Conservation (phyloP, 345 rosid genomes). For the Gossypium mustelinum region DNA sequence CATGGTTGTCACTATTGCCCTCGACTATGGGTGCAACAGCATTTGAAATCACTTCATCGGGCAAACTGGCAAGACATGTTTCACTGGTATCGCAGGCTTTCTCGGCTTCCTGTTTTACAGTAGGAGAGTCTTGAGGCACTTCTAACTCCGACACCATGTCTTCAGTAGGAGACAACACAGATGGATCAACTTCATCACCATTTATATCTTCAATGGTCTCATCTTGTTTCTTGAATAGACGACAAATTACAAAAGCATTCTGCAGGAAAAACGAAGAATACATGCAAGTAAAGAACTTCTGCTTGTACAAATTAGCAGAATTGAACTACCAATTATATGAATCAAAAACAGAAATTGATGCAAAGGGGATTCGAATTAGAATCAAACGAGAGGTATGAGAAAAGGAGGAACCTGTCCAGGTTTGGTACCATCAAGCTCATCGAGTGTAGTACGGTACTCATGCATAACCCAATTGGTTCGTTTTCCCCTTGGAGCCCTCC, state of each 20-base stretch:
- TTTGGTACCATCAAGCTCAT: conserved; percentile 62
- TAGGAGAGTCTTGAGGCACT: conserved; percentile 26
- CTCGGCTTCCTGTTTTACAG: conserved; percentile 24
- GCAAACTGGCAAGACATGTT: conserved; percentile 13
- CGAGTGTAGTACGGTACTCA: conserved; percentile 71
- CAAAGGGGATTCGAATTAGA: neutral
- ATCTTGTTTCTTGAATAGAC: conserved; percentile 68
- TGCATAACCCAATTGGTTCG: conserved; percentile 92
- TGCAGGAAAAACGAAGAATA: conserved; percentile 23
- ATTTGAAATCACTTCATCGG: neutral
- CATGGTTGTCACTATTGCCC: conserved; percentile 11
- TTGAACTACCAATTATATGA: neutral
- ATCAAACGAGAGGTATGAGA: neutral
- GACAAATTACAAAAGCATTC: conserved; percentile 62
- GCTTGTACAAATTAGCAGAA: neutral
- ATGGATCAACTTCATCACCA: conserved; percentile 37
- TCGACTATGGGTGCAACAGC: conserved; percentile 6
- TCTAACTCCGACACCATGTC: conserved; percentile 24
- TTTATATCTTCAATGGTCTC: conserved; percentile 26
- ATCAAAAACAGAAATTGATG: neutral
- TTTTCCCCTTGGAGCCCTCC: conserved; percentile 75
- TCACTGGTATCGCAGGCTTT: conserved; percentile 15
- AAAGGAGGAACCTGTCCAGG: conserved; percentile 75
- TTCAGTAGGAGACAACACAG: conserved; percentile 36
- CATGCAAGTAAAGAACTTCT: neutral